Base-by-base conservation (phyloP, 306 rosid genomes). In the Sechiopsis laciniata region DNA sequence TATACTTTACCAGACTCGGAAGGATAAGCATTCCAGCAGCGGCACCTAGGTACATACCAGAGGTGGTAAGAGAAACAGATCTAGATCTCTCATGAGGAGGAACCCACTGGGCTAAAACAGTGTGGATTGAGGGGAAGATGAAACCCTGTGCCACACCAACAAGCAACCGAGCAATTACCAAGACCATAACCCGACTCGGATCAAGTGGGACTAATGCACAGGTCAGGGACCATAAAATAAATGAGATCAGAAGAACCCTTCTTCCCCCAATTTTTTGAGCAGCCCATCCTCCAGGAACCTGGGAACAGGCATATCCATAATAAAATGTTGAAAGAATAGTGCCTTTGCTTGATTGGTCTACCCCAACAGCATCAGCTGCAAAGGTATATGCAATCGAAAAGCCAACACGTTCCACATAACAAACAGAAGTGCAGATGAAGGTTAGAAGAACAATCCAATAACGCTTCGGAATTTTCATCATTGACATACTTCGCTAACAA, bases 101-200 rank as follows among this genome's bases (percentile, higher is more conserved):
- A 62, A 94, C 99, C 99, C 99, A 94, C 76, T 89, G 99, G 0
- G 99, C 99, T 7, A 94, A 83, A 78, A 94, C 99, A 0, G 99
- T 91, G 82, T 94, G 97, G 51, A 94, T 91, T 5, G 99, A 94
- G 63, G 97, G 99, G 76, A 94, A 94, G 52, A 94, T 94, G 54
- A 94, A 94, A 0, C 99, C 99, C 71, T 94, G 99, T 0, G 97
- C 88, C 5, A 94, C 92, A 51, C 97, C 99, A 60, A 94, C 99
- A 61, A 94, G 96, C 73, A 94, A 78, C 15, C 99, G 90, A 6
- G 99, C 99, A 12, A 84, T 60, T 42, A 91, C 91, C 73, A 94
- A 71, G 15, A 85, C 69, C 8, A 57, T 6, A n/a, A 87, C 86
- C 19, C 80, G 74, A 63, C 86, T 84, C 0, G 99, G 96, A 69